Evolutionary conservation across 805 yeast species (phyloP).

Genomic region (Candida manassasensis): DNA sequence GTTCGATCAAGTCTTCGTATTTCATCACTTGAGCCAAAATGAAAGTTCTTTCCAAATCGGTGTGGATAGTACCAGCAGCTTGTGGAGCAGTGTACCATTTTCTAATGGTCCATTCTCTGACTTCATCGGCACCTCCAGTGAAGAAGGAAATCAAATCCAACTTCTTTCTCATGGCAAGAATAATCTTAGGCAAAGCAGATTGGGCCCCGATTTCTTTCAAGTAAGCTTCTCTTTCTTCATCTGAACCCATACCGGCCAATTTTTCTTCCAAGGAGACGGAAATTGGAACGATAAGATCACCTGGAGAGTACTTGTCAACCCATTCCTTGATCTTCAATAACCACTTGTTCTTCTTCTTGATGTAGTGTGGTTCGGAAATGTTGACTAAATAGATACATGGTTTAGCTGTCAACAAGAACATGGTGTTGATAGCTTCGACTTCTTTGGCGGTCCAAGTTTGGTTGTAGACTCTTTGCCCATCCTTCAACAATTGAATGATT

Average conservation of each 20-base stretch:
- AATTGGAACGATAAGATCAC: conserved; percentile 82
- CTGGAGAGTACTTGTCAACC: conserved; percentile 85
- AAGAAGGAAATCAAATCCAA: conserved; percentile 87
- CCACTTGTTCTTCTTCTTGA: conserved; percentile 85
- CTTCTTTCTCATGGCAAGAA: conserved; percentile 80
- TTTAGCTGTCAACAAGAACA: conserved; percentile 89
- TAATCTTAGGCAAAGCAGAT: conserved; percentile 82
- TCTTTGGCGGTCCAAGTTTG: conserved; percentile 86
- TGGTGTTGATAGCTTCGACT: conserved; percentile 82
- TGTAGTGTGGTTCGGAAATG: conserved; percentile 82
- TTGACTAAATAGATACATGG: conserved; percentile 91
- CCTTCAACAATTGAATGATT: conserved; percentile 73
- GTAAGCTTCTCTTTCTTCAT: conserved; percentile 75
- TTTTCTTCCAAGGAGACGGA: conserved; percentile 90
- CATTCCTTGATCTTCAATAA: conserved; percentile 79
- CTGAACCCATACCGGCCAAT: conserved; percentile 80
- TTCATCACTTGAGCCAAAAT: conserved; percentile 91
- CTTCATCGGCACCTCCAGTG: conserved; percentile 95
- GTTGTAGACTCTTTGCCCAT: conserved; percentile 84
- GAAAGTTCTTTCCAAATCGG: conserved; percentile 91
- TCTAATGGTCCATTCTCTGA: conserved; percentile 97
- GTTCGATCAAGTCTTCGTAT: conserved; percentile 70
- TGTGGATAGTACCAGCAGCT: conserved; percentile 97
- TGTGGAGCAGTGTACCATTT: conserved; percentile 92
- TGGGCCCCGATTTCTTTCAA: conserved; percentile 66